Evolutionary conservation across 1,284 basidiomycete genomes (phyloP), one percentile per base, ranked within the genome.

Genomic region (Leccinum proximum): DNA sequence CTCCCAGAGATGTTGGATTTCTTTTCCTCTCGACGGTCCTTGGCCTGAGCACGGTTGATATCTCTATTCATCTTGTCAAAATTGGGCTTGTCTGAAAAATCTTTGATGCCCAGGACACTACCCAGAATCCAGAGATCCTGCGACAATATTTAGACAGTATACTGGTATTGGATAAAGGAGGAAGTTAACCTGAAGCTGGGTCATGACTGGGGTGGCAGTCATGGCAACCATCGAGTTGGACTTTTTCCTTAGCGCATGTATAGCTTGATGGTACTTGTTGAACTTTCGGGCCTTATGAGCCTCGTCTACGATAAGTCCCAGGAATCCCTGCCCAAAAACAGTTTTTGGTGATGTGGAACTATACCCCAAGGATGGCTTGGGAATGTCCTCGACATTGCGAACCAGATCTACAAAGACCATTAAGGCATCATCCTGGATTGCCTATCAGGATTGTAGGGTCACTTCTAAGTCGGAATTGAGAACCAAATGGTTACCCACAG

Each of bases 181-280:
- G 22, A 8, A 54, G 11, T 14, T 54, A 50, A 54, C 54, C 54
- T 56, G 54, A 30, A 56, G 53, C 22, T 56, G 53, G 13, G 64
- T 66, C 60, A 62, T 62, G 10, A 66, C 48, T n/a, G 59, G 50
- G 1, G 48, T 66, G 2, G 65, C 65, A 2, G 57, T 66, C 65
- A 66, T 66, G 1, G 56, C 48, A 11, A 66, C 6, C 2, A 66
- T 11, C 0, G 11, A 16, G 4, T 5, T 4, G 1, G 53, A 57
- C 14, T 38, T 6, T 4, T 26, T 1, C 14, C 54, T 8, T 13
- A 54, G 35, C 3, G 13, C 35, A 38, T 8, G 22, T 5, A 42
- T 37, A 3, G 65, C 59, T 2, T 14, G 48, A 18, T 66, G 62
- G 0, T 61, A 4, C 14, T 64, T 64, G 57, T 66, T 66, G 26